Evolutionary conservation across 352 stramenopile species (phyloP), one percentile per base, ranked within the genome.

Genomic region (Phytophthora syringae): DNA sequence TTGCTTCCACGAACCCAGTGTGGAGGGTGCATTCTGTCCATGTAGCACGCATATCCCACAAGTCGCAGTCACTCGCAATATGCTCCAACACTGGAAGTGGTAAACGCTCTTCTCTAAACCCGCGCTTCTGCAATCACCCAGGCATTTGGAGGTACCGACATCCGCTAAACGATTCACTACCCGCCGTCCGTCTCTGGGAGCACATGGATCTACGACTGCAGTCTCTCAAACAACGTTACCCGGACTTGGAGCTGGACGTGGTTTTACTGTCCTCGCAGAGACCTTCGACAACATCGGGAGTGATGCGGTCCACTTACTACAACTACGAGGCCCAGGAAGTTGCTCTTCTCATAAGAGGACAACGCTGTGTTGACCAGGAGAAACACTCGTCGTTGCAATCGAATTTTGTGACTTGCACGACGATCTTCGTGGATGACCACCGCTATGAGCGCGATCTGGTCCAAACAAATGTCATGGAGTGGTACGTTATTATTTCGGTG

Each of bases 371-470:
- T 16, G 16, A 28, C 5, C 10, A 34, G 11, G 15, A 13, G 3
- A n/a, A 12, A 16, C 45, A 52, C 32, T 54, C 36, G 16, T 15
- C 24, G 7, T 10, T 20, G 34, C 13, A 34, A 12, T 75, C 12
- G 11, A 39, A 18, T 24, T 1, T 1, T 13, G 21, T 13, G 13
- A 24, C 15, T 18, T 69, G 77, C 36, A 34, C 27, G 7, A 82
- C 76, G 0, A 48, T 86, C 3, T 82, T 88, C 22, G 13, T 88
- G 7, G 79, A 88, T 39, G 79, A 88, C 48, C 82, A 79, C 25
- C 68, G 79, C 12, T 90, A 88, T 27, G 77, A 87, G 27, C 67
- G 79, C 1, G 61, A 70, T 11, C 49, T 63, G 1, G 4, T 86
- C 0, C 64, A 72, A 52, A 80, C 68, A 5, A 79, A 80, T 25